These are phyloP conservation scores for Lasiodiplodia gonubiensis DNA, from an alignment of 2,329 filamentous ascomycete species.

Conservation along the genomic window DNA sequence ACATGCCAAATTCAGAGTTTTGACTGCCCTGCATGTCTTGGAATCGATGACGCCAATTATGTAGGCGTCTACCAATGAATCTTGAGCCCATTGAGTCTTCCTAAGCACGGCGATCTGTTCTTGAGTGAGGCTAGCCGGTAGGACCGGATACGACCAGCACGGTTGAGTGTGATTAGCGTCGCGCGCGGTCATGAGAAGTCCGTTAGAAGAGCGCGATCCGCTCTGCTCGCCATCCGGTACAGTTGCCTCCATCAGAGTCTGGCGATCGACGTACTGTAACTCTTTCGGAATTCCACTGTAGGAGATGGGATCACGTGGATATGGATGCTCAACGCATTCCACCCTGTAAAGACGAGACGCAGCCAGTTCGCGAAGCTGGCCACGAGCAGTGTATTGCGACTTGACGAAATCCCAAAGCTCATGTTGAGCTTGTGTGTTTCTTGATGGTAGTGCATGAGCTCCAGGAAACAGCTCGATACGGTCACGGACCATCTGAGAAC, in stretches of 20 bases:
- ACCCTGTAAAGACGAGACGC: background rate
- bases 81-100: slow-evolving; percentile 72
- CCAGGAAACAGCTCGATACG: slow-evolving; percentile 37
- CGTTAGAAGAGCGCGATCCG: background rate
- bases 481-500: slow-evolving; percentile 54
- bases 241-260: slow-evolving; percentile 7
- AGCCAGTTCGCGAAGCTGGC: background rate
- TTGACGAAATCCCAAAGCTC: slow-evolving; percentile 45
- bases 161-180: background rate
- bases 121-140: slow-evolving; percentile 62
- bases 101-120: slow-evolving; percentile 72
- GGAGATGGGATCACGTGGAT: background rate
- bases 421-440: slow-evolving; percentile 42
- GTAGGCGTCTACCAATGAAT: slow-evolving; percentile 71
- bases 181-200: background rate
- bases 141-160: slow-evolving; percentile 42
- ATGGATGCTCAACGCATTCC: background rate
- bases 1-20: slow-evolving; percentile 67
- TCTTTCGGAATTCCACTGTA: background rate
- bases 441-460: slow-evolving; percentile 40
- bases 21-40: slow-evolving; percentile 59
- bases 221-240: background rate
- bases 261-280: slow-evolving; percentile 5
- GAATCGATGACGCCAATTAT: slow-evolving; percentile 70
- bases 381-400: slow-evolving; percentile 1